These are phyloP conservation scores for Lasiodiplodia hormozganensis DNA, from an alignment of 2,329 filamentous ascomycete species.

Conservation along the genomic window DNA sequence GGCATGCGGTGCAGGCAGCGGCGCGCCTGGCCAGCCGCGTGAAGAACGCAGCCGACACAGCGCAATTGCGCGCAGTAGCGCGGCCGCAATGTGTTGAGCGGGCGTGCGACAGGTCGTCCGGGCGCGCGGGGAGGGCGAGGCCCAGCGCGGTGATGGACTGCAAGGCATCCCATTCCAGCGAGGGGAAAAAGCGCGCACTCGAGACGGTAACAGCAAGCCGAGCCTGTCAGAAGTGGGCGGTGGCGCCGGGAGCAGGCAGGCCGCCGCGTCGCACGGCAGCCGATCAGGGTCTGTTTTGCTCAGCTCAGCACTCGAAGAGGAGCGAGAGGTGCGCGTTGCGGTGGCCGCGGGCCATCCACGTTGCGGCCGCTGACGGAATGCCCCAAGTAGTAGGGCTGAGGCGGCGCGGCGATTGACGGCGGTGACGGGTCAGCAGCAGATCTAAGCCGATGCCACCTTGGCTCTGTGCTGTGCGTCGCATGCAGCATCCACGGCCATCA, in stretches of 20 bases:
- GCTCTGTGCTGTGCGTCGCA: conserved; percentile 19
- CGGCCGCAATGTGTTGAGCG: not conserved
- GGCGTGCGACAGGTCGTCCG: conserved; percentile 18
- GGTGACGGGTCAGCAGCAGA: conserved; percentile 24
- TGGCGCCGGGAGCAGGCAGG: conserved; percentile 6
- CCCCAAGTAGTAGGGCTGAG: conserved; percentile 17
- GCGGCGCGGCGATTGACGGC: conserved; percentile 9
- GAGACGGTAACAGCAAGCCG: conserved; percentile 13
- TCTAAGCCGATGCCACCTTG: conserved; percentile 14
- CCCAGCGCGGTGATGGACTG: not conserved
- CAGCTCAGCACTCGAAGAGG: not conserved
- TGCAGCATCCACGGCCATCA: not conserved
- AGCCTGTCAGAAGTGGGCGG: conserved; percentile 12
- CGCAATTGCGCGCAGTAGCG: conserved; percentile 4
- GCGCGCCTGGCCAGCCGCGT: not conserved
- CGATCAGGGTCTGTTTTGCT: conserved; percentile 23
- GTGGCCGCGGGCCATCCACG: conserved; percentile 17
- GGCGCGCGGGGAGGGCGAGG: conserved; percentile 4
- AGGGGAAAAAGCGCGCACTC: conserved; percentile 25
- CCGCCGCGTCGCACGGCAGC: conserved; percentile 16
- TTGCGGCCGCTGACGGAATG: conserved; percentile 19
- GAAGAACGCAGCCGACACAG: not conserved
- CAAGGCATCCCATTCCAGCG: conserved; percentile 24
- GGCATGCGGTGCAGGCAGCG: not conserved
- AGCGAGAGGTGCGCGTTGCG: not conserved